Base-by-base conservation (phyloP, 1,139 yeast species). In the Nakaseomyces uthaithaninus region DNA sequence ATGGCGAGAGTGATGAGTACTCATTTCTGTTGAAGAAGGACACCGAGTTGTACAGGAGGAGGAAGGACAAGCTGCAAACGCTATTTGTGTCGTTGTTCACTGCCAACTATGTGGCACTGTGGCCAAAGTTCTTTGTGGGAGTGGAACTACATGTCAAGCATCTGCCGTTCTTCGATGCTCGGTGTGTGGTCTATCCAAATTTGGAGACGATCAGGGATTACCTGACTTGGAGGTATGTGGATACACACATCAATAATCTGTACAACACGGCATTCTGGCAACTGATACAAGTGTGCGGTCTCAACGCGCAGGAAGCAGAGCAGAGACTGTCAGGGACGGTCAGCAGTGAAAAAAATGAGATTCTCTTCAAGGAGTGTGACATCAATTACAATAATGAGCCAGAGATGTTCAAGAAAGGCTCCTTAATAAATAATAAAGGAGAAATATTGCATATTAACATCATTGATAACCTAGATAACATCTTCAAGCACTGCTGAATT, bases 1-100 rank as follows among this genome's bases (percentile, higher is more conserved):
- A 82, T 57, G 99, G 99, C 0, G 97, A 91, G 54, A 81, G 94
- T 25, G 99, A 91, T 60, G 99, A 91, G 63, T 91, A 83, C 59
- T 82, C 93, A 17, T 89, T 89, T 60, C 71, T 89, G 7, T 62
- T 91, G 39, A 66, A 77, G 25, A 73, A 69, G 41, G 69, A 68
- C 33, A 78, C 94, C 38, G 65, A 66, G 2, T 59, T 91, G 43
- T 89, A 81, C 55, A 95, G 87, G 49, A 67, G 97, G 50, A 66
- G 98, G 42, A 91, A 82, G 46, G 63, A 64, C 62, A 91, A 91
- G 57, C 64, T 91, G 36, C 76, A 83, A 1, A 75, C 94, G 3
- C 75, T 94, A 1, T 79, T 91, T 62, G 86, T 86, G 4, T 80
- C 94, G 28, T 69, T 84, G 16, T 86, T 87, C 59, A 81, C 94